Base-by-base conservation (phyloP, 2,329 filamentous ascomycete genomes). In the Stemphylium beticola region DNA sequence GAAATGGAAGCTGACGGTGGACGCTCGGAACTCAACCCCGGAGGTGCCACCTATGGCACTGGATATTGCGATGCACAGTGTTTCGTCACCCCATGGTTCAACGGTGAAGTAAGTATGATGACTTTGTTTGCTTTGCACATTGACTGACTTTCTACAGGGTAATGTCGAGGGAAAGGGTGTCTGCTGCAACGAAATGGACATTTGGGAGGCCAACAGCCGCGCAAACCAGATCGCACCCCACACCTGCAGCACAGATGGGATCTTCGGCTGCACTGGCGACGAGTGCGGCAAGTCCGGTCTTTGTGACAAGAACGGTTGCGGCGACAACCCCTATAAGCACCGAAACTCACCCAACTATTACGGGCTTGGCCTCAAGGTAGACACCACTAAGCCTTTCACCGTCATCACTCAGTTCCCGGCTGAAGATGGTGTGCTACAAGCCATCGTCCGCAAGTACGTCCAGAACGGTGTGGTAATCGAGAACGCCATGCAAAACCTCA, bases 351-450 rank as follows among this genome's bases (percentile, higher is more conserved):
- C 66, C 46, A 47, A 59, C 37, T 74, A 62, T 60, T 75, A 75
- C 42, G 68, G 65, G 9, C 58, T 50, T 11, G 53, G 59, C 24
- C 57, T 65, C 22, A 86, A 77, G 45, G 76, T 90, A 62, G 83
- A 88, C 70, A 87, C 85, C 49, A 81, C 73, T 58, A 77, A 80
- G 68, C 82, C 83, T 64, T 74, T 89, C 64, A 89, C 86, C 8
- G 85, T 90, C 20, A 83, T 89, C 53, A 89, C 87, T 9, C 86
- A 89, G 73, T 89, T 89, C 77, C 74, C 85, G 62, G 84, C 83
- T 49, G 84, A 81, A 44, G 72, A 79, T 55, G 85, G 86, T 52
- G 74, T 77, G 9, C 83, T 89, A 43, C 78, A 76, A 47, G 82
- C 86, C 73, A 87, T 89, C 72, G 82, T 82, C 64, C 84, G 87